phyloP scores from a whole-genome alignment of 345 rosid genomes.

The Iberis pinnata region DNA sequence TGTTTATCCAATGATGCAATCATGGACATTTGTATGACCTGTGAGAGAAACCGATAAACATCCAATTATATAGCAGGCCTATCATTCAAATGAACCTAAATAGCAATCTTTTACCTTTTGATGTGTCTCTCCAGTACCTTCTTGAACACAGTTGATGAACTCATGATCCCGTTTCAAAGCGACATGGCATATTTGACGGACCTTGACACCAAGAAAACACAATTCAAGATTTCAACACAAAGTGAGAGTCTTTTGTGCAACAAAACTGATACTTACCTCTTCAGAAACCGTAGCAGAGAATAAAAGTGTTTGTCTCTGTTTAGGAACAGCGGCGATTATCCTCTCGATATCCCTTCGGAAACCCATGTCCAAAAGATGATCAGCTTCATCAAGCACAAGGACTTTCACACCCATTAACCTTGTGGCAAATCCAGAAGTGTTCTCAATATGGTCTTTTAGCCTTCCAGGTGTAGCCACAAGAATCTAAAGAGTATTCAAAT shows the following conservation, averaged over 20 bases:
- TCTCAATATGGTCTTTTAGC: slow-evolving; percentile 92
- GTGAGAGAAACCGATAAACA: no score
- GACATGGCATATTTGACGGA: slow-evolving; percentile 79
- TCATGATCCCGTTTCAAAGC: slow-evolving; percentile 90
- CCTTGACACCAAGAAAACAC: slow-evolving; percentile 44
- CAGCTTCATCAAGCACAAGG: slow-evolving; percentile 96
- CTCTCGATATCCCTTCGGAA: slow-evolving; percentile 86
- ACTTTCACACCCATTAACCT: slow-evolving; percentile 92
- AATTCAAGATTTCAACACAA: slow-evolving; percentile 28
- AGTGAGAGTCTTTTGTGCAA: no score
- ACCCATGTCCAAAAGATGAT: slow-evolving; percentile 95
- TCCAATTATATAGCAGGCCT: slow-evolving; percentile 5
- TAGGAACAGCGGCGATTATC: slow-evolving; percentile 83
- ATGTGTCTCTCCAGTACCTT: slow-evolving; percentile 89
- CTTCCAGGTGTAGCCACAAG: slow-evolving; percentile 98
- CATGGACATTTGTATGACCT: slow-evolving; percentile 79
- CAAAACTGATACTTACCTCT: slow-evolving; percentile 48
- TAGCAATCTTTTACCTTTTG: slow-evolving; percentile 50
- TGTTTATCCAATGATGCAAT: slow-evolving; percentile 77
- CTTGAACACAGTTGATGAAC: slow-evolving; percentile 79
- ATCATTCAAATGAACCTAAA: slow-evolving; percentile 8
- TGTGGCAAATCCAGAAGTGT: slow-evolving; percentile 94
- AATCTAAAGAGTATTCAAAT: slow-evolving; percentile 46
- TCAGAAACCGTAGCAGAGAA: slow-evolving; percentile 95
- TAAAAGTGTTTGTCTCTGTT: slow-evolving; percentile 88